Evolutionary conservation across 805 yeast genomes (phyloP).

Genomic region (Candida vaughaniae): DNA sequence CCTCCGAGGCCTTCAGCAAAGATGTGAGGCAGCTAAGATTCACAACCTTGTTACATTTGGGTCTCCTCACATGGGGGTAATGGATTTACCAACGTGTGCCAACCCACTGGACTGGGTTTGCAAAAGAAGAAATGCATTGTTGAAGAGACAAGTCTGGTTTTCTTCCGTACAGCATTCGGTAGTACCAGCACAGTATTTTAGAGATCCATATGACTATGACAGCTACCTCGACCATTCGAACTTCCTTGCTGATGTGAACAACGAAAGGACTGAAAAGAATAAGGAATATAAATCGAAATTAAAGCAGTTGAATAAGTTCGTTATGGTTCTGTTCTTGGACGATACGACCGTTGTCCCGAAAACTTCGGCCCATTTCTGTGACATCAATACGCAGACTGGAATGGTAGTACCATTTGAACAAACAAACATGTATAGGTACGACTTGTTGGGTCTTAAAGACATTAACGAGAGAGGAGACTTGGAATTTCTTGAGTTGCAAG

Average conservation of each 20-base stretch:
- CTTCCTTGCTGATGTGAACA: conserved; percentile 66
- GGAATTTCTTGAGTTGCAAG: conserved; percentile 52
- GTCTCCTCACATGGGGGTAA: conserved; percentile 76
- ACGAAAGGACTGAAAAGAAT: conserved; percentile 46
- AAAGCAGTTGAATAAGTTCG: conserved; percentile 47
- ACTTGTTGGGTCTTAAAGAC: conserved; percentile 57
- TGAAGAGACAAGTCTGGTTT: conserved; percentile 63
- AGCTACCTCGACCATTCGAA: conserved; percentile 54
- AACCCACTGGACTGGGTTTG: conserved; percentile 58
- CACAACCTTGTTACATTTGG: conserved; percentile 69
- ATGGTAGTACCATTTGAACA: conserved; percentile 42
- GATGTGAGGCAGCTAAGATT: conserved; percentile 45
- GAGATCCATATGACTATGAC: conserved; percentile 57
- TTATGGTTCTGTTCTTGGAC: conserved; percentile 55
- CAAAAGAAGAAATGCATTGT: conserved; percentile 47
- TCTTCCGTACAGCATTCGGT: conserved; percentile 53
- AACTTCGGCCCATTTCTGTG: conserved; percentile 68
- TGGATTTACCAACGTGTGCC: conserved; percentile 62
- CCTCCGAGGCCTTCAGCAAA: conserved; percentile 62
- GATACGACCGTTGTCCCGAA: conserved; percentile 75
- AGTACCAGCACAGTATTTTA: conserved; percentile 74
- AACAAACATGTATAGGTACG: conserved; percentile 50
- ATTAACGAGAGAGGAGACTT: conserved; percentile 46
- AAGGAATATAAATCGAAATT: conserved; percentile 45
- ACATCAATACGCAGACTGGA: conserved; percentile 46